These are phyloP conservation scores for Trypanosoma vivax DNA, from an alignment of 208 protist species.

Conservation along the genomic window DNA sequence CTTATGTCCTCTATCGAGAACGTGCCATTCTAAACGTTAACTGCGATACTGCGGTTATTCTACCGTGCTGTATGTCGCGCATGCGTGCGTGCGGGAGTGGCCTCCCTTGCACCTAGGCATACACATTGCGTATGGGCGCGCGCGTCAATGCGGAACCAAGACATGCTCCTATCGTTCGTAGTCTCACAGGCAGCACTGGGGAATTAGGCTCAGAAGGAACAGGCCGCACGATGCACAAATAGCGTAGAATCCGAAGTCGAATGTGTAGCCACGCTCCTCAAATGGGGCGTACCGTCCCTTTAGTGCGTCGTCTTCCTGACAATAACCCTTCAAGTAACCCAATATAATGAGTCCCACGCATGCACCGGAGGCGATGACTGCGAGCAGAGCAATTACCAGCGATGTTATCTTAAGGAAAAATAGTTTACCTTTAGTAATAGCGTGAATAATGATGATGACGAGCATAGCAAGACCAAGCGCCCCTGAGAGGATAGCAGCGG, in stretches of 20 bases:
- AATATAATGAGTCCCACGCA: slow-evolving; percentile 5
- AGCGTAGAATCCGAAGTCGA: slow-evolving; percentile 3
- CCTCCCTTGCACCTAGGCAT: no score
- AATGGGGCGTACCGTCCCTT: neutral
- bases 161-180: no score
- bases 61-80: no score
- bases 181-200: slow-evolving; percentile 3
- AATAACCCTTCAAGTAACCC: slow-evolving; percentile 9
- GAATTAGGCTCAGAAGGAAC: slow-evolving; percentile 2
- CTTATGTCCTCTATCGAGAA: no score
- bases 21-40: no score
- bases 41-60: no score
- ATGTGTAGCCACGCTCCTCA: slow-evolving; percentile 3
- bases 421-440: neutral
- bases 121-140: no score
- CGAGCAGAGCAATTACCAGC: neutral
- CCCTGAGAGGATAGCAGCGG: neutral
- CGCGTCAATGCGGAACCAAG: no score
- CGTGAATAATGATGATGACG: slow-evolving; percentile 2
- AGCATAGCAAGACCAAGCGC: slow-evolving; percentile 1
- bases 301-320: neutral
- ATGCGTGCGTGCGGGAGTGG: no score
- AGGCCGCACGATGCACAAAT: slow-evolving; percentile 3
- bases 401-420: neutral
- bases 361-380: neutral